phyloP scores from a whole-genome alignment of 768 basidiomycete species.

The Cantharellus anzutake region DNA sequence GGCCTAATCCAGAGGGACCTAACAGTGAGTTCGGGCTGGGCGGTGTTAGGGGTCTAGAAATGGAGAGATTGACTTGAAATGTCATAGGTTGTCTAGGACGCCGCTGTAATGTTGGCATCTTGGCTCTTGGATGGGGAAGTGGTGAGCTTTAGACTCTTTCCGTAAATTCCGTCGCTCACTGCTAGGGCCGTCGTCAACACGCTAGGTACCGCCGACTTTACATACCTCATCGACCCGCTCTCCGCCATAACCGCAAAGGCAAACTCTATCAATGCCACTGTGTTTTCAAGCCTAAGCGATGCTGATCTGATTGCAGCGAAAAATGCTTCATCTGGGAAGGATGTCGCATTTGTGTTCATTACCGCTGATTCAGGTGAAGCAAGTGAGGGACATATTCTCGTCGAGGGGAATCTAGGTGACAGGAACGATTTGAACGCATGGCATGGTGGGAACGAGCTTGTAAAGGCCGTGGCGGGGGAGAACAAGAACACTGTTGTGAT shows the following conservation, averaged over 20 bases:
- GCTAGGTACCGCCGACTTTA: not conserved
- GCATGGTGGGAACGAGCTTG: conserved; percentile 19
- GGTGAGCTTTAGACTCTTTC: conserved; percentile 4
- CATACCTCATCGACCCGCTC: conserved; percentile 13
- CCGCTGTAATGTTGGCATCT: conserved; percentile 35
- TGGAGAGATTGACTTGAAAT: not conserved
- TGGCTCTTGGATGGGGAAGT: conserved; percentile 38
- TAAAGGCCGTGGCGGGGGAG: conserved; percentile 39
- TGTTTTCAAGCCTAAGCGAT: conserved; percentile 31
- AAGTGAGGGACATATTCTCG: not conserved
- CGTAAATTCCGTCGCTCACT: not conserved
- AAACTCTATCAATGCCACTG: conserved; percentile 29
- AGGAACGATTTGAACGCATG: conserved; percentile 20
- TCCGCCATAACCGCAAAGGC: conserved; percentile 28
- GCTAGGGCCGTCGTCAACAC: not conserved
- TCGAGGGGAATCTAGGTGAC: conserved; percentile 20
- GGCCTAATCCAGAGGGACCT: conserved; percentile 31
- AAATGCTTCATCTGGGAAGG: conserved; percentile 26
- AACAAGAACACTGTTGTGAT: conserved; percentile 60
- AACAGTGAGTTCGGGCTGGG: conserved; percentile 34
- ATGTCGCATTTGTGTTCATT: conserved; percentile 31
- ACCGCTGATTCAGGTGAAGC: conserved; percentile 18
- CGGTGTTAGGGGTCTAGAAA: conserved; percentile 7
- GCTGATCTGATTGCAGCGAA: conserved; percentile 28
- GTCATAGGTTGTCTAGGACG: conserved; percentile 24